Base-by-base conservation (phyloP, 2,329 filamentous ascomycete genomes). In the Phoma sp. region DNA sequence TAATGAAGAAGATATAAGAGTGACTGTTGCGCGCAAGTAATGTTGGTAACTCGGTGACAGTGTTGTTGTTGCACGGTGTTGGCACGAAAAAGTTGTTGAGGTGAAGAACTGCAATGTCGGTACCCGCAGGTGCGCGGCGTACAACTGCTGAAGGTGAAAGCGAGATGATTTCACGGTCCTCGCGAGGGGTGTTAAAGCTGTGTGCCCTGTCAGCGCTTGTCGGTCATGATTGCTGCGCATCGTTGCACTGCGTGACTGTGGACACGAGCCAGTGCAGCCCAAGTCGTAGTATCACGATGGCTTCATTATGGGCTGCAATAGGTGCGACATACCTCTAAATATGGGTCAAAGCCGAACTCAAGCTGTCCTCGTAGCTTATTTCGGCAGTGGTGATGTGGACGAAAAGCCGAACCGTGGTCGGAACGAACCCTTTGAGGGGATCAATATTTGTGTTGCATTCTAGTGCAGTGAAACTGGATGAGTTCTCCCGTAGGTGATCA, bases 241-340 rank as follows among this genome's bases (percentile, higher is more conserved):
- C 47, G 47, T 51, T 45, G 40, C 33, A 45, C 47, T 33, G 47
- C 38, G 32, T 32, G 25, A 50, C 47, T n/a, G 26, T 39, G 28
- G 47, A 42, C 30, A 15, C 33, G 33, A 28, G 7, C 17, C 25
- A 2, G 12, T 18, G 21, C 34, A 46, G 18, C 29, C 4, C n/a
- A 5, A 6, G 21, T 25, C 32, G 17, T 23, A 28, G 15, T 32
- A 23, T 23, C 25, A 37, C 25, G n/a, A 21, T 18, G 14, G 5
- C 23, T 18, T 40, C n/a, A n/a, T 11, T 12, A 26, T 11, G 2
- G 12, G 10, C 26, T 28, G 29, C 14, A 20, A 46, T 33, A 40
- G n/a, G 40, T 43, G 40, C 28, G 21, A 26, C 12, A 2, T 14
- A 29, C 9, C 32, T 7, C 15, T 39, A 1, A 20, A 9, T 9